Evolutionary conservation across 1,139 yeast species (phyloP).

Genomic region (Saccharomyces hybrid): DNA sequence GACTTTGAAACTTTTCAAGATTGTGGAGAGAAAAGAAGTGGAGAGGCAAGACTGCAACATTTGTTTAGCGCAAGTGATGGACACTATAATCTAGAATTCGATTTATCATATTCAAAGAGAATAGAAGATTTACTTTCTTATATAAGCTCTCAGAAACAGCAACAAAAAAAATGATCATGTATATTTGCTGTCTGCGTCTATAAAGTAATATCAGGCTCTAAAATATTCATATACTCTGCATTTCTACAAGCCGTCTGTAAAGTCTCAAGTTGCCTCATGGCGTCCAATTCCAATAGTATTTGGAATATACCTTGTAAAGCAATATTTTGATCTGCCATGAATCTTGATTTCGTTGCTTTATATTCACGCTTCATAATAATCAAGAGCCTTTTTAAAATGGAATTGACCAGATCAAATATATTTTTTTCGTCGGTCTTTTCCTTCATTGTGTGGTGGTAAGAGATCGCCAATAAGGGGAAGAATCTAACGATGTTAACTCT

Average conservation of each 20-base stretch:
- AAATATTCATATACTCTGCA: background rate
- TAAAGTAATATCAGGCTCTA: background rate
- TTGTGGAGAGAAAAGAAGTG: background rate
- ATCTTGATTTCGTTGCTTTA: background rate
- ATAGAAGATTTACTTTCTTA: background rate
- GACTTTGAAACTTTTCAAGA: background rate
- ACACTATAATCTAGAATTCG: background rate
- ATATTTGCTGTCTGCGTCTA: background rate
- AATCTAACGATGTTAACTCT: slow-evolving; percentile 12
- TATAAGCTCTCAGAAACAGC: background rate
- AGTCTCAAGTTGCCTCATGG: slow-evolving; percentile 5
- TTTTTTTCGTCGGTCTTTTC: background rate
- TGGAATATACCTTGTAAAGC: slow-evolving; percentile 17
- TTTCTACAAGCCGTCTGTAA: slow-evolving; percentile 3
- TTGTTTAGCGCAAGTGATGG: background rate
- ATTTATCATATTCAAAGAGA: background rate
- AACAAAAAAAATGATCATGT: background rate
- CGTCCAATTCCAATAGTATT: slow-evolving; percentile 13
- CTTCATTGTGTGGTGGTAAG: slow-evolving; percentile 4
- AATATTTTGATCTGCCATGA: slow-evolving; percentile 8
- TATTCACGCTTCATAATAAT: slow-evolving; percentile 9
- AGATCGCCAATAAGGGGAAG: slow-evolving; percentile 17
- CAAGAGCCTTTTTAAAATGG: slow-evolving; percentile 14
- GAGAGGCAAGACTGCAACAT: background rate
- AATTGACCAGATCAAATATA: slow-evolving; percentile 10